Base-by-base conservation (phyloP, 192 early-diverging fungal genomes). In the Oehlia diaphana region DNA sequence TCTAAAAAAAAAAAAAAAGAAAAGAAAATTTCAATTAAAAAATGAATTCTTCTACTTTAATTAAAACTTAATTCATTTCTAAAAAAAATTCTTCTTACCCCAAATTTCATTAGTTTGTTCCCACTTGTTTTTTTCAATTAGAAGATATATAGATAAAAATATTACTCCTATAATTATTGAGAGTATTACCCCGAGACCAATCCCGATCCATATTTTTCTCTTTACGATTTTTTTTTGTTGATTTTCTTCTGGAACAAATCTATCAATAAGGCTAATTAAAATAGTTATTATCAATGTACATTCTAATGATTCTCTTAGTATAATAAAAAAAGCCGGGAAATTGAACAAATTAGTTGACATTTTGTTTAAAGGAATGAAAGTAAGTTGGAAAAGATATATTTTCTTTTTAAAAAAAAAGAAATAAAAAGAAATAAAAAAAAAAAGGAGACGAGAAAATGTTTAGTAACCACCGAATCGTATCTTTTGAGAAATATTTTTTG, bases 221-320 rank as follows among this genome's bases (percentile, higher is more conserved):
- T 85, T 83, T 21, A 92, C 81, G 4, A 85, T 86, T 28, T 87
- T 86, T 79, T 81, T 87, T n/a, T 63, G 77, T 1, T 78, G 61
- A 78, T 90, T 85, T 19, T 72, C 71, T 63, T 80, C 68, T 12
- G 83, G 80, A 77, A 95, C 89, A 79, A 92, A 86, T 79, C 92
- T 90, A 35, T 83, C 68, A 81, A 93, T 82, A 83, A 95, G 95
- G 31, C 94, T 83, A 39, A 96, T 86, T n/a, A 96, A 83, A 28
- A 98, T 93, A n/a, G 92, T 92, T 69, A 98, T 84, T 79, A 98
- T 92, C 4, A 74, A 4, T 4, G 72, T 33, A 74, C 72, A 94
- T 87, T 98, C 96, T 19, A 93, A 87, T 37, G 94, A 92, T 87
- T 97, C 95, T 75, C 94, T 84, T 81, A 95, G 89, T 33, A 94